Evolutionary conservation across 164 flowering plant genomes (phyloP), one percentile per base, ranked within the genome.

Genomic region (Echeveria elegans): DNA sequence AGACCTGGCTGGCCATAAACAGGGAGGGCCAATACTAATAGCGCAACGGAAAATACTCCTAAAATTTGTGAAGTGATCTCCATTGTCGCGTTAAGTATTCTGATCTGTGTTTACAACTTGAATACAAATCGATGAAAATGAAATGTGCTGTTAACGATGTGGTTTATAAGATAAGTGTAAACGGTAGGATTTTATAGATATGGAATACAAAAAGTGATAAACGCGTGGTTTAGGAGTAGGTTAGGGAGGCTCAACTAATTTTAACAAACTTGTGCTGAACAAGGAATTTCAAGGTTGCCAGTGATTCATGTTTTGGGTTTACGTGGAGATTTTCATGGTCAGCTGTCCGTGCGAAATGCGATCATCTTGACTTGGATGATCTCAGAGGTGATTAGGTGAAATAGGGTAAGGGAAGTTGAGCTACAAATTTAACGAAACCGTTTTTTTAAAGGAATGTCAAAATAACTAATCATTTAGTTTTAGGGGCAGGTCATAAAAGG

Each of bases 1-100:
- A 28, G 61, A 56, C 61, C 61, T 6, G 61, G 61, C 32, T 56
- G 61, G 32, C 61, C 61, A 56, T 26, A 56, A 10, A 28, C 32
- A 56, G 61, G 61, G 32, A 56, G 19, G 11, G 32, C 61, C 61
- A 56, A 28, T 32, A 56, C 32, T 56, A 56, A 26, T 5, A 56
- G 16, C 2, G 31, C 32, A 15, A 56, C 5, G 19, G 61, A 56
- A 56, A 56, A 12, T 29, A 16, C 61, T 56, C 32, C 32, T 3
- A 28, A 18, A 56, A 56, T 7, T 7, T 12, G 32, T 28, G 32
- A 56, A 26, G 14, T 56, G 19, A 28, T 28, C 32, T 56, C 61
- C 61, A 56, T 56, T 10, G 18, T n/a, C n/a, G n/a, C n/a, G n/a
- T n/a, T n/a, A n/a, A 5, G 52, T 16, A 6, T 16, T 47, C 21